Base-by-base conservation (phyloP, 2,329 filamentous ascomycete species). In the Colletotrichum cordylinicola region DNA sequence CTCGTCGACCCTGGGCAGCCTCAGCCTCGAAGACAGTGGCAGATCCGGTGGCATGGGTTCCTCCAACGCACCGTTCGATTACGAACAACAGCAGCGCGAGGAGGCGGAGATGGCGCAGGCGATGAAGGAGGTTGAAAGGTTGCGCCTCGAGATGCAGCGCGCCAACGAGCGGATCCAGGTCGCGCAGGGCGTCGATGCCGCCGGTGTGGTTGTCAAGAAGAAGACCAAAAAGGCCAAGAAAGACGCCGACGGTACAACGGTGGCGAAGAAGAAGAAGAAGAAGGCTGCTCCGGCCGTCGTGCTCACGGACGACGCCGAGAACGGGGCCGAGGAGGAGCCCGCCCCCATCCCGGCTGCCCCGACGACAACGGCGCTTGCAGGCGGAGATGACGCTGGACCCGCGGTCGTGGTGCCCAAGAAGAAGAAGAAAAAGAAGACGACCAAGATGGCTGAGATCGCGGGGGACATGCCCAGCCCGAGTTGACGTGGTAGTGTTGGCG, bases 21-120 rank as follows among this genome's bases (percentile, higher is more conserved):
- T 98, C 58, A 94, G 91, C 60, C 90, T 98, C 1, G 91, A 93
- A 10, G 67, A 33, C 13, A 18, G 61, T 66, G n/a, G 27, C 65
- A 7, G 65, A n/a, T n/a, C 43, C 65, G 91, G 89, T 37, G 87
- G 84, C 65, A 81, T 37, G 75, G 83, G 79, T 65, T 78, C 82
- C n/a, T 82, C 85, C 7, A 78, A 79, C 58, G 78, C 79, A 48
- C 82, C 81, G 1, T 87, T 90, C 64, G 91, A 94, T 73, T 89
- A 92, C 67, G 94, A 95, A 80, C 88, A 89, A 68, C 91, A 93
- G 78, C 91, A 93, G 82, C 91, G 91, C 18, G 95, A 98, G 81
- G 96, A 98, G 76, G 92, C 91, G 2, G 96, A 98, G 85, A 98
- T 98, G 95, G 92, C 92, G 60, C 92, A 92, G 80, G 97, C 96